These are phyloP conservation scores for Alternaria rosae DNA, from an alignment of 2,329 filamentous ascomycete species.

Conservation along the genomic window DNA sequence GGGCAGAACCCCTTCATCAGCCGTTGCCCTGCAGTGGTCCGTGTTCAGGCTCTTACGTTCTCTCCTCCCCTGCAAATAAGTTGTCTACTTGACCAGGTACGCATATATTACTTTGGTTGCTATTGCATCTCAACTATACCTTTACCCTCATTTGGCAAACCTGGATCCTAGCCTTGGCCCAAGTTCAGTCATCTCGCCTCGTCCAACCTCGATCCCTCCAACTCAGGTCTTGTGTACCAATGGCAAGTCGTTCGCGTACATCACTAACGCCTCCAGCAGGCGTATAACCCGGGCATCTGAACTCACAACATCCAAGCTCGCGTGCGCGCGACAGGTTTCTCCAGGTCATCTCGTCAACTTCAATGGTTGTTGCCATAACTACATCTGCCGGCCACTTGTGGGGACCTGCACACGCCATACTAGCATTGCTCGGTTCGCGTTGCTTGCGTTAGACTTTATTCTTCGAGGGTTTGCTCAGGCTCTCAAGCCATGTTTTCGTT, in stretches of 20 bases:
- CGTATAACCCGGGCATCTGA: slow-evolving; percentile 5
- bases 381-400: slow-evolving; percentile 35
- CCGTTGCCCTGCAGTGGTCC: slow-evolving; percentile 31
- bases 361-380: slow-evolving; percentile 35
- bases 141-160: slow-evolving; percentile 16
- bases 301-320: slow-evolving; percentile 30
- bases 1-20: slow-evolving; percentile 33
- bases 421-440: slow-evolving; percentile 32
- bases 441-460: slow-evolving; percentile 23
- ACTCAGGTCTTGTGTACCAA: slow-evolving; percentile 21
- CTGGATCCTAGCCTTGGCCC: slow-evolving; percentile 4
- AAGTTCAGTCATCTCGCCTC: slow-evolving; percentile 16
- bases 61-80: slow-evolving; percentile 31
- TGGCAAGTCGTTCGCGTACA: slow-evolving; percentile 22
- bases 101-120: slow-evolving; percentile 40
- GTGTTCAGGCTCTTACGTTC: slow-evolving; percentile 35
- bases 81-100: slow-evolving; percentile 40
- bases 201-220: slow-evolving; percentile 15
- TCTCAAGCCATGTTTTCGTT: slow-evolving; percentile 45
- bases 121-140: slow-evolving; percentile 32
- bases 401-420: slow-evolving; percentile 32
- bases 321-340: slow-evolving; percentile 34
- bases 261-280: slow-evolving; percentile 9
- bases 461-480: slow-evolving; percentile 16
- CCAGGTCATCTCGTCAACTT: slow-evolving; percentile 29